phyloP scores from a whole-genome alignment of 495 filamentous ascomycete genomes.

The Hamigera avellanea region DNA sequence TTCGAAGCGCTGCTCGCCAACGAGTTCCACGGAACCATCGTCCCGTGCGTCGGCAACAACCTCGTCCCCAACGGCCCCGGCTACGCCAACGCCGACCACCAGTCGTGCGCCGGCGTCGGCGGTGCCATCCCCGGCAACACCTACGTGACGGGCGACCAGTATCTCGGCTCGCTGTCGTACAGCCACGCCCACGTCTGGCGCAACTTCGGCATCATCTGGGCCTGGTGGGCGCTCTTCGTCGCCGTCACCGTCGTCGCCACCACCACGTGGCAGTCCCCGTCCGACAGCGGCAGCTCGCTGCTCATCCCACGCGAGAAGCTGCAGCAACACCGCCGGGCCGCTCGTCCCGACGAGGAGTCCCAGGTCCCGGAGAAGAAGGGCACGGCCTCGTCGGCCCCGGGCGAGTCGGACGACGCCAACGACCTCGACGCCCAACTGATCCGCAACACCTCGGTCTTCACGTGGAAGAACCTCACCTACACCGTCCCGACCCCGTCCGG shows the following conservation, averaged over 20 bases:
- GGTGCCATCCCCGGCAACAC: slow-evolving; percentile 24
- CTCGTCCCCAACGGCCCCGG: slow-evolving; percentile 34
- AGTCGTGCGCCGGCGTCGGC: slow-evolving; percentile 34
- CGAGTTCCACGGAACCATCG: slow-evolving; percentile 46
- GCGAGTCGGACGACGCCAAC: neutral
- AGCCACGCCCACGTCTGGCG: slow-evolving; percentile 32
- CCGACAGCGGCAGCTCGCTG: slow-evolving; percentile 20
- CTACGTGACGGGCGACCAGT: slow-evolving; percentile 29
- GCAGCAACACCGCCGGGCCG: slow-evolving; percentile 6
- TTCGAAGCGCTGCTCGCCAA: slow-evolving; percentile 58
- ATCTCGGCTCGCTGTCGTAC: slow-evolving; percentile 39
- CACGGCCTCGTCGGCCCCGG: neutral
- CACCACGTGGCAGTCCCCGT: slow-evolving; percentile 16
- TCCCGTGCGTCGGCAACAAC: slow-evolving; percentile 36
- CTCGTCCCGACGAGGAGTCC: slow-evolving; percentile 19
- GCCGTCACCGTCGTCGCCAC: slow-evolving; percentile 26
- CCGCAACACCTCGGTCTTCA: slow-evolving; percentile 44
- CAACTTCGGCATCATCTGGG: slow-evolving; percentile 36
- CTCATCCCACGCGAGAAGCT: slow-evolving; percentile 31
- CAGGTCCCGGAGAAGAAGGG: slow-evolving; percentile 13
- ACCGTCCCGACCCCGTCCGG: slow-evolving; percentile 32
- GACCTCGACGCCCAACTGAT: slow-evolving; percentile 19
- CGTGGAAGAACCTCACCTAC: slow-evolving; percentile 50
- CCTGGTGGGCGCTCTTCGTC: slow-evolving; percentile 31
- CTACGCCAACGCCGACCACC: slow-evolving; percentile 7